Base-by-base conservation (phyloP, 805 yeast genomes). In the Brettanomyces nanus region DNA sequence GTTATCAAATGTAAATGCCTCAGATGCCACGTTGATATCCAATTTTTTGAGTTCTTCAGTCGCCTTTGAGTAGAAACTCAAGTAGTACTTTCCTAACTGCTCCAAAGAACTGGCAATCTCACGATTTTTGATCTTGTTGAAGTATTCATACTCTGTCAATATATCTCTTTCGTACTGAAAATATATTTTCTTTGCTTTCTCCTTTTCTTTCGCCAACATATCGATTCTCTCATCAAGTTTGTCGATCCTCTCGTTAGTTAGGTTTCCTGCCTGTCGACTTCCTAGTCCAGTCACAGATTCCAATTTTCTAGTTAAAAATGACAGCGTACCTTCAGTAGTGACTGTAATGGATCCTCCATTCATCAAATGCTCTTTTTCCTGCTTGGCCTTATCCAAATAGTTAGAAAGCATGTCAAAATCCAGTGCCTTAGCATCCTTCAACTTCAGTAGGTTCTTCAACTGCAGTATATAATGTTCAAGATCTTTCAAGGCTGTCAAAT, bases 341-440 rank as follows among this genome's bases (percentile, higher is more conserved):
- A 62, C 43, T 1, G 61, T 54, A n/a, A 60, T 44, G 9, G 63
- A 52, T 1, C 65, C 65, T 4, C 65, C 65, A 37, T 52, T 53
- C 36, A 58, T 41, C 19, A 61, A 33, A 38, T 53, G 37, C 4
- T 55, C 54, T 47, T 77, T 76, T 47, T 90, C 97, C 28, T 64
- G 63, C 35, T 73, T 68, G 0, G 95, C 77, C 51, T 85, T 82
- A 29, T 69, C 68, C 39, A 87, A 63, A 60, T 90, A 90, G 38
- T 83, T 94, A 28, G 76, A 73, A 31, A 90, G 65, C 36, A 84
- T 94, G 54, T 92, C 97, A 52, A 81, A 80, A 56, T 90, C 98
- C 20, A 90, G 73, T 49, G 85, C 89, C 57, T 89, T 89, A 54
- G 86, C 87, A 52, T 90, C 97, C 46, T 90, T 86, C 40, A 84